Evolutionary conservation across 169 alveolate species (phyloP).

Genomic region (Cryptosporidium bovis): DNA sequence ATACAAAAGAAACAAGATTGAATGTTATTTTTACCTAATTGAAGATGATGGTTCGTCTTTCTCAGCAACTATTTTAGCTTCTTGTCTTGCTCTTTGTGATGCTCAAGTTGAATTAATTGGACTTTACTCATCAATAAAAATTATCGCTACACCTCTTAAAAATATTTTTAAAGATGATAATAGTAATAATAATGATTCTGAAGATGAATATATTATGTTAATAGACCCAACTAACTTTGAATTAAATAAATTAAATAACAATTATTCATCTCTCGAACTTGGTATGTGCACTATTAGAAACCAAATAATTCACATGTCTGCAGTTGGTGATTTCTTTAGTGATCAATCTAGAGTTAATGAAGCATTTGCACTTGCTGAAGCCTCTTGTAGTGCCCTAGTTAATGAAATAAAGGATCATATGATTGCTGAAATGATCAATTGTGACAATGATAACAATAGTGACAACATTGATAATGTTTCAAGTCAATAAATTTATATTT

Average conservation of each 20-base stretch:
- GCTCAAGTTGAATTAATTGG: conserved; percentile 69
- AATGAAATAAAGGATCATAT: conserved; percentile 58
- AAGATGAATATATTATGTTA: conserved; percentile 11
- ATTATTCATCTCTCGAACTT: conserved; percentile 20
- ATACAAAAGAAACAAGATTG: conserved; percentile 54
- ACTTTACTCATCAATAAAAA: conserved; percentile 49
- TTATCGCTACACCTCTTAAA: conserved; percentile 26
- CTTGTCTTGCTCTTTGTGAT: conserved; percentile 47
- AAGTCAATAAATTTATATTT: too few species aligned
- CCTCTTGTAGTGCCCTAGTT: conserved; percentile 69
- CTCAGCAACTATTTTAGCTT: conserved; percentile 56
- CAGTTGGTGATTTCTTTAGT: conserved; percentile 32
- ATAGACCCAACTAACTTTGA: conserved; percentile 45
- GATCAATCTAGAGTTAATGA: conserved; percentile 16
- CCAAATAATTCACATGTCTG: conserved; percentile 58
- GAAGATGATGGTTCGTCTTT: conserved; percentile 72
- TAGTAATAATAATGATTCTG: background rate
- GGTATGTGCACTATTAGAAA: conserved; percentile 65
- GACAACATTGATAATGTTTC: too few species aligned
- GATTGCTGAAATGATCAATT: conserved; percentile 9
- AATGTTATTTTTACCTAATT: conserved; percentile 58
- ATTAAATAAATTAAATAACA: background rate
- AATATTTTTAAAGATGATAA: background rate
- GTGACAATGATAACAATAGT: background rate
- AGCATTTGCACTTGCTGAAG: conserved; percentile 61